These are phyloP conservation scores for Fragosphaeria purpurea DNA, from an alignment of 2,329 filamentous ascomycete genomes.

Conservation along the genomic window DNA sequence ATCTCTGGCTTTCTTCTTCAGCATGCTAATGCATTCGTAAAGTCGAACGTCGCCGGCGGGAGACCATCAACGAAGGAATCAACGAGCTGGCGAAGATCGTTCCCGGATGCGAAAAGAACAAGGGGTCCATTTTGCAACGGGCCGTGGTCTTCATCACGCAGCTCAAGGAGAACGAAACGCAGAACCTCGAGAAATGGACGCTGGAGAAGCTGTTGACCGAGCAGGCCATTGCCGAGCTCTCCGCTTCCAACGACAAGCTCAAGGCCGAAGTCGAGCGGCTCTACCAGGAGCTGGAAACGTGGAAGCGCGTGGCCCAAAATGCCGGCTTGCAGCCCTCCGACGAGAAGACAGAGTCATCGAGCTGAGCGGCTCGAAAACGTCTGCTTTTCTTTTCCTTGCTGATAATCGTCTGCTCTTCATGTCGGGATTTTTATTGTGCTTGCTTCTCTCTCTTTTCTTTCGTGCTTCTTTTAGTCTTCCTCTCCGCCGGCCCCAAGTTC, in stretches of 20 bases:
- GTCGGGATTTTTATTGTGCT: too few species aligned
- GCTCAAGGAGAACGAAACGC: constrained; percentile 84
- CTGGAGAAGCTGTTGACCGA: constrained; percentile 83
- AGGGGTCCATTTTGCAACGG: constrained; percentile 88
- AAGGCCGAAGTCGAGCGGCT: constrained; percentile 70
- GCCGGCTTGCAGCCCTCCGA: constrained; percentile 41
- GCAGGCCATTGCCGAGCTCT: constrained; percentile 81
- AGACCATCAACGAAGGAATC: constrained; percentile 98
- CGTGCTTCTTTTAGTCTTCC: too few species aligned
- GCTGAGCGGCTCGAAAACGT: constrained; percentile 2
- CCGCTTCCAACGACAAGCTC: constrained; percentile 75
- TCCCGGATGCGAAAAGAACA: constrained; percentile 97
- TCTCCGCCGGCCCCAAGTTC: too few species aligned
- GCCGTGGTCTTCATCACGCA: constrained; percentile 92
- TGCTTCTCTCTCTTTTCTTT: background rate
- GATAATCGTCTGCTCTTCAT: background rate
- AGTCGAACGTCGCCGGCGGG: constrained; percentile 93
- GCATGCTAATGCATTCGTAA: constrained; percentile 11
- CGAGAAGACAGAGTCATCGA: constrained; percentile 25
- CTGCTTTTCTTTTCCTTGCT: too few species aligned
- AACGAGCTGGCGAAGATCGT: constrained; percentile 98
- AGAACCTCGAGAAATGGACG: constrained; percentile 92
- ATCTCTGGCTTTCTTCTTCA: background rate
- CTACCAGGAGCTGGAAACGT: constrained; percentile 67
- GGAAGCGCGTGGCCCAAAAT: constrained; percentile 60